Evolutionary conservation across 805 yeast species (phyloP), one percentile per base, ranked within the genome.

Genomic region (Pichia paraexigua): DNA sequence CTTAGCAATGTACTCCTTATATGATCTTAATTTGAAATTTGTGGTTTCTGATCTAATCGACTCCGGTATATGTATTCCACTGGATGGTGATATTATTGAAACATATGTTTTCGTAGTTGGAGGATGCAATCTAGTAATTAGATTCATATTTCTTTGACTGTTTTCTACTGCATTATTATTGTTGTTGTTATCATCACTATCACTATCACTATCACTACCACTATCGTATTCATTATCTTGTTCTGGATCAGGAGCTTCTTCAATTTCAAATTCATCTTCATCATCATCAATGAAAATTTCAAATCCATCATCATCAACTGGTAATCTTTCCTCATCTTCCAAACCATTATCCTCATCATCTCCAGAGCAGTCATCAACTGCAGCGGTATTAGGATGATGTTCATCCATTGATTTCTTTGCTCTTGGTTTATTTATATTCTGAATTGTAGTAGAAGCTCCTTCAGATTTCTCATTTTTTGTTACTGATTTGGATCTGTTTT

Each of bases 281-380:
- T 51, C 50, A 30, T 51, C 50, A 48, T 44, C 50, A 10, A 39
- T 15, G 3, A 39, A 22, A 6, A 18, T 51, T 6, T 46, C 54
- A 10, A 47, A 54, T 22, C 43, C 44, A 2, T 42, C 47, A 9
- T 41, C 43, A 21, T 41, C 43, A 20, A 20, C 43, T 41, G 50
- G 20, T 40, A 51, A 27, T 41, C 49, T 58, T 40, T 47, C 54
- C 17, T 40, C 53, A 28, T 43, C 44, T 15, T 46, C 49, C 11
- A 20, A 44, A 13, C 30, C 47, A 71, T 50, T 57, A 44, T 47
- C 53, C 13, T 42, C 53, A 24, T 41, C 44, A 21, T 46, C 56
- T 8, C 47, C 48, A 11, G 42, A 59, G 63, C 77, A 59, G 71
- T 70, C 63, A 71, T 48, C 57, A 42, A 28, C 53, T 5, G 44